Conservation (phyloP, 2,329 filamentous ascomycete species). For the Gliomastix tumulicola region DNA sequence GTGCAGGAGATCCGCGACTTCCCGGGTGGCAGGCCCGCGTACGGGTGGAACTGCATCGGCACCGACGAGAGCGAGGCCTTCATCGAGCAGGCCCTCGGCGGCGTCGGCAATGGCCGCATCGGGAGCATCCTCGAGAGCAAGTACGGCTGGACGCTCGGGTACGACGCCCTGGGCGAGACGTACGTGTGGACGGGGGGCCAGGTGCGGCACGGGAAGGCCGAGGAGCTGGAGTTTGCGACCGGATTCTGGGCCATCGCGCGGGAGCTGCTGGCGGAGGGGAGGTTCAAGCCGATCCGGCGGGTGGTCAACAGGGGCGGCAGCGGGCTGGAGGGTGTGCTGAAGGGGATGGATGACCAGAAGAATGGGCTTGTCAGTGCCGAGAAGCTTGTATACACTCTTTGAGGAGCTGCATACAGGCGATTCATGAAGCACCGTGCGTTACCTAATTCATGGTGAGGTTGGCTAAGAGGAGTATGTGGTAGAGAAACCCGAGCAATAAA, state of each 20-base stretch:
- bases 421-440: no score
- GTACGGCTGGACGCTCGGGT: constrained; percentile 32
- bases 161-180: constrained; percentile 28
- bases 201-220: constrained; percentile 9
- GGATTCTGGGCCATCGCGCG: constrained; percentile 25
- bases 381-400: constrained; percentile 36
- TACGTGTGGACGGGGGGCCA: constrained; percentile 13
- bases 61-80: constrained; percentile 8
- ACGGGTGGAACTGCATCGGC: constrained; percentile 2
- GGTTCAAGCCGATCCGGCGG: constrained; percentile 21
- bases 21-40: constrained; percentile 8
- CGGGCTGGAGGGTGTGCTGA: constrained; percentile 24
- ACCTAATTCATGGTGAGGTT: no score
- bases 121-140: constrained; percentile 1
- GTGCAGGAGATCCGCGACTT: constrained; percentile 14
- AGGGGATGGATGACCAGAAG: constrained; percentile 20
- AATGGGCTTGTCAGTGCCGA: constrained; percentile 26
- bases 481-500: no score
- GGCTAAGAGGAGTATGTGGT: no score
- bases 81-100: background rate
- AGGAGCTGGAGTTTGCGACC: constrained; percentile 23
- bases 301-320: constrained; percentile 9
- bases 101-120: constrained; percentile 6
- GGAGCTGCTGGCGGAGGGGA: constrained; percentile 22
- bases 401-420: no score